Base-by-base conservation (phyloP, 2,329 filamentous ascomycete species). In the Exophiala oligosperma region DNA sequence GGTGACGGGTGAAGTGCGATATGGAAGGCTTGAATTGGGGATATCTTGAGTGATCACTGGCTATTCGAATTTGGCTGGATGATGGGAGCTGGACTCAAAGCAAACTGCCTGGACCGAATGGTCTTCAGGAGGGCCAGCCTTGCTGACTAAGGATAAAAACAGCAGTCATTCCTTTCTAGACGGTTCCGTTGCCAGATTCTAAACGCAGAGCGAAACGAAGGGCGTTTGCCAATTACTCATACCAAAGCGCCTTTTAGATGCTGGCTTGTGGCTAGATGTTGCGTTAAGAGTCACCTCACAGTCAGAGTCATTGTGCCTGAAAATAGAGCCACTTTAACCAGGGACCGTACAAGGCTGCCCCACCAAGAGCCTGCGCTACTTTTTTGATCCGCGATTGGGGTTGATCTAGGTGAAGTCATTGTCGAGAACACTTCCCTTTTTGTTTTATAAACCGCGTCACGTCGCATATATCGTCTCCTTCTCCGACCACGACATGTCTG, bases 121-220 rank as follows among this genome's bases (percentile, higher is more conserved):
- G 40, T 26, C 17, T 23, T 61, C 59, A 61, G 59, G 56, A 62
- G 59, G 21, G 52, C 12, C 52, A 61, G 55, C 59, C 59, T 62
- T 62, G 59, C 59, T 62, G 59, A 62, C 59, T 61, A 61, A 61
- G 43, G 24, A 3, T 26, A 11, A 51, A 12, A 46, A 9, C 17
- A 46, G 37, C 37, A 24, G 14, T 32, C 46, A 5, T 29, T 48
- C 23, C 40, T 43, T 43, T 43, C 40, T 23, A n/a, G 40, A 43
- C 21, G 40, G 7, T 43, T 43, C 40, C n/a, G 4, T 23, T 23
- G 40, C 6, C 40, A n/a, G 7, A 29, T 29, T 32, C 37, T 29
- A 9, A 43, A 43, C 40, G 40, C 17, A 43, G 40, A 23, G 40
- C 21, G n/a, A 43, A 43, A 43, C 40, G 11, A n/a, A 43, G 14